Evolutionary conservation across 2,329 filamentous ascomycete species (phyloP).

Genomic region (Sclerotiophoma versabilis): DNA sequence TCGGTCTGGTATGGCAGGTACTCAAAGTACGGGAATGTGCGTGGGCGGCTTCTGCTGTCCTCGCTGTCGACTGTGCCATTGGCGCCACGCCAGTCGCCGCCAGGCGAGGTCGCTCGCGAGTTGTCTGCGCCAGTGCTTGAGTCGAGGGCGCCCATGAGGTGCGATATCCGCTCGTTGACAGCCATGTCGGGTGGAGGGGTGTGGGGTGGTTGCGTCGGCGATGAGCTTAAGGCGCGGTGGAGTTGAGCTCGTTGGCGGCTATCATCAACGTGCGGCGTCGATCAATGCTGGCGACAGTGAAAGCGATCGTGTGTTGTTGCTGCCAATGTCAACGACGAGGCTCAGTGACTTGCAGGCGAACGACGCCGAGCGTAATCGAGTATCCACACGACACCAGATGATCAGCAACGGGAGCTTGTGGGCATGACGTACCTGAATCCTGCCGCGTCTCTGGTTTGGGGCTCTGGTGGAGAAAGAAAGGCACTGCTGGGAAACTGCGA

Average conservation of each 20-base stretch:
- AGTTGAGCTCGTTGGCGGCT: conserved; percentile 4
- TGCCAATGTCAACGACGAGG: conserved; percentile 10
- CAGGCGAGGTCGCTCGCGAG: conserved; percentile 86
- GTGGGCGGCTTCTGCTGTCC: conserved; percentile 73
- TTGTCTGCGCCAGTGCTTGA: conserved; percentile 67
- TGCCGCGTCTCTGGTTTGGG: neutral
- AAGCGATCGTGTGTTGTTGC: neutral
- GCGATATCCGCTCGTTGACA: conserved; percentile 51
- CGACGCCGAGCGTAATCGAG: conserved; percentile 12
- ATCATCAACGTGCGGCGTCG: conserved; percentile 9
- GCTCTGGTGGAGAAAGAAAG: neutral
- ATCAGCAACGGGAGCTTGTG: conserved; percentile 9
- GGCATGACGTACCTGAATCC: conserved; percentile 17
- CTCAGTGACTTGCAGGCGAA: conserved; percentile 21
- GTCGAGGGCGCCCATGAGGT: conserved; percentile 51
- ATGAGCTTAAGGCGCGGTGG: conserved; percentile 17
- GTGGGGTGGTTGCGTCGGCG: conserved; percentile 19
- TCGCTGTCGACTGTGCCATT: conserved; percentile 58
- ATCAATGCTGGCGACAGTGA: conserved; percentile 5
- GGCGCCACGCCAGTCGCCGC: conserved; percentile 64
- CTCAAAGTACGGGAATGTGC: conserved; percentile 91
- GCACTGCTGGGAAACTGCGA: neutral
- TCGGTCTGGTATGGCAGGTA: conserved; percentile 91
- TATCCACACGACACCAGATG: conserved; percentile 20
- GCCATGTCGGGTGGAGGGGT: conserved; percentile 43